Base-by-base conservation (phyloP, 148 eudicot species). In the Vaccinium myrtillus region DNA sequence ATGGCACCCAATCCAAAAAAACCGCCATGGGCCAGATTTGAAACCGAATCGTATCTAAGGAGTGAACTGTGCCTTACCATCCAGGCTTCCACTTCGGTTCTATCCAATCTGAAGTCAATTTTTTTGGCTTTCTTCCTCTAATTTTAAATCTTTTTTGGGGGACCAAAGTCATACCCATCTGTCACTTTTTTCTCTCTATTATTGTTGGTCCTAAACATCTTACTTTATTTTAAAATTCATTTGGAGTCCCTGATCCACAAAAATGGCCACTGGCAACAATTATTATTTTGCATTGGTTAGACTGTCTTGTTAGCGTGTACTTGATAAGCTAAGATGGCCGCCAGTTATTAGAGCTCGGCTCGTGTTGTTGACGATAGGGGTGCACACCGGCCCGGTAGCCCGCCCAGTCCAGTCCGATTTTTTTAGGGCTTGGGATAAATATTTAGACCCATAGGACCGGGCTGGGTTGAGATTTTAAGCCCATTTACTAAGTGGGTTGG, bases 141-240 rank as follows among this genome's bases (percentile, higher is more conserved):
- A 21, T 71, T 71, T 23, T 5, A 1, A 71, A 32, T 8, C 19
- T 2, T 32, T 4, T 36, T 74, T 18, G 10, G 51, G 48, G 21
- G 49, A 73, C 48, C 21, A 39, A 39, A 73, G 49, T 16, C 8
- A 18, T 74, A 43, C 39, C 16, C 7, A 8, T 2, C 13, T 74
- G 77, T 74, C 77, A 16, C 23, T 43, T 63, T 74, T 39, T 27
- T 39, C 77, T 74, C 48, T 74, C n/a, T 74, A 74, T 39, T 74
- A 74, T 74, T 74, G 21, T 39, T 74, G 46, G 77, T 18, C 14
- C 43, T 18, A 7, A 10, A 19, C 51, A 0, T 74, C 25, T 23
- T 74, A 21, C 50, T 73, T 36, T 43, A 36, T 73, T 21, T 23
- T 18, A 36, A 74, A 69, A 69, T 11, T 74, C 50, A 74, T 50